Evolutionary conservation across 1,139 yeast species (phyloP).

Genomic region (Candida sojae): DNA sequence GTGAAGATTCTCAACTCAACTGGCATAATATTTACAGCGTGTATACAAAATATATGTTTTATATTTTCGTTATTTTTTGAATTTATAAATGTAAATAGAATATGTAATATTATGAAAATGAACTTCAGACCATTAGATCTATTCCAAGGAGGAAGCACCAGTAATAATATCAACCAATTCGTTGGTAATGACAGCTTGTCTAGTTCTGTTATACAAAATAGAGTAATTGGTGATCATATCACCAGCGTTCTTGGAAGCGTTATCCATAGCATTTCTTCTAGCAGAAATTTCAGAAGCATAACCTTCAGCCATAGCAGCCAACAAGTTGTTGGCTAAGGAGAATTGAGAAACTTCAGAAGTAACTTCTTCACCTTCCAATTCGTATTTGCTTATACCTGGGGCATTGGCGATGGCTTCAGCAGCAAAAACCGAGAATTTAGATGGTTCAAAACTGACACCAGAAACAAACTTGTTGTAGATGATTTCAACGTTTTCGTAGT

Average conservation of each 20-base stretch:
- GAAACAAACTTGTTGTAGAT: conserved; percentile 85
- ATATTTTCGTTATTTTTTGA: background rate
- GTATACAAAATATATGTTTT: too few species aligned
- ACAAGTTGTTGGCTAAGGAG: conserved; percentile 85
- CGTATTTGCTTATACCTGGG: conserved; percentile 84
- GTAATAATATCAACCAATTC: conserved; percentile 99
- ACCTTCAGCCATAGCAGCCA: conserved; percentile 95
- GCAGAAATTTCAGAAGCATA: conserved; percentile 98
- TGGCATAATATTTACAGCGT: background rate
- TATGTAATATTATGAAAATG: background rate
- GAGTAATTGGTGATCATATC: conserved; percentile 97
- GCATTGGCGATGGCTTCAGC: conserved; percentile 78
- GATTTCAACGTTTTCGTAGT: conserved; percentile 78
- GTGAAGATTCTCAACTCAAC: too few species aligned
- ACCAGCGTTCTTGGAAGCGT: conserved; percentile 99
- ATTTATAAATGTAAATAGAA: background rate
- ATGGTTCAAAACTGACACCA: conserved; percentile 90
- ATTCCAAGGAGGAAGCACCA: conserved; percentile 98
- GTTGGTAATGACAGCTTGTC: conserved; percentile 99
- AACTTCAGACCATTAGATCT: conserved; percentile 20
- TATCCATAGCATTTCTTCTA: conserved; percentile 99
- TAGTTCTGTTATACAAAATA: conserved; percentile 97
- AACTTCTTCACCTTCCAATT: conserved; percentile 73
- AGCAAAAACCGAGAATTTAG: conserved; percentile 65
- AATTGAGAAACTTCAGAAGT: conserved; percentile 74